Base-by-base conservation (phyloP, 192 early-diverging fungal genomes). In the Entomortierella parvispora region DNA sequence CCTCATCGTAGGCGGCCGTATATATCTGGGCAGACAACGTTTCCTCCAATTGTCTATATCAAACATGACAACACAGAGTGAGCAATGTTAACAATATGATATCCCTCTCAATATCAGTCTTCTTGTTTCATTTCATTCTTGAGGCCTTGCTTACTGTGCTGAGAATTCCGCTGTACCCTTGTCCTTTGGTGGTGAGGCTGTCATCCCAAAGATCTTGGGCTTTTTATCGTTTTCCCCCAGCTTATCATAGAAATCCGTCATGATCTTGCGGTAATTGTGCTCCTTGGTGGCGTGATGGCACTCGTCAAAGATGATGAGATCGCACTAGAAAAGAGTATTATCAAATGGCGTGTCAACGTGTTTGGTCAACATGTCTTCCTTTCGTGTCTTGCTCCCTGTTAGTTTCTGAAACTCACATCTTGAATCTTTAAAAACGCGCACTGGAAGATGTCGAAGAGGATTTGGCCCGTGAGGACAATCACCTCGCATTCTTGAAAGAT, bases 191-290 rank as follows among this genome's bases (percentile, higher is more conserved):
- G 95, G 95, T 22, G 96, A 97, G 11, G 95, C 95, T 0, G 95
- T 96, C 90, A 97, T 93, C 6, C 94, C 93, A 83, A 98, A 93
- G 10, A 98, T 87, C 34, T 90, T 90, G 17, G 95, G 96, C n/a
- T n/a, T n/a, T n/a, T n/a, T n/a, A n/a, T 18, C 89, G 81, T 17
- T 81, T 51, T 4, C 68, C 59, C 8, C 58, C 68, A 0, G 80
- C 26, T 76, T 71, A 49, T 82, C 65, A 75, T 96, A 97, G 75
- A 95, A 95, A 43, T 91, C 84, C 20, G 85, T 84, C 91, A 98
- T 95, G 26, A 97, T 90, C 20, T 92, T 78, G 47, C 91, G 83
- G 71, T 94, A 96, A 0, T 86, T 82, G 68, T 94, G 90, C 22
- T 84, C 83, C 57, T 86, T 85, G 14, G 86, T 83, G 4, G 95